phyloP scores from a whole-genome alignment of 2,329 filamentous ascomycete genomes.

The Magnaporthiopsis rhizophila region DNA sequence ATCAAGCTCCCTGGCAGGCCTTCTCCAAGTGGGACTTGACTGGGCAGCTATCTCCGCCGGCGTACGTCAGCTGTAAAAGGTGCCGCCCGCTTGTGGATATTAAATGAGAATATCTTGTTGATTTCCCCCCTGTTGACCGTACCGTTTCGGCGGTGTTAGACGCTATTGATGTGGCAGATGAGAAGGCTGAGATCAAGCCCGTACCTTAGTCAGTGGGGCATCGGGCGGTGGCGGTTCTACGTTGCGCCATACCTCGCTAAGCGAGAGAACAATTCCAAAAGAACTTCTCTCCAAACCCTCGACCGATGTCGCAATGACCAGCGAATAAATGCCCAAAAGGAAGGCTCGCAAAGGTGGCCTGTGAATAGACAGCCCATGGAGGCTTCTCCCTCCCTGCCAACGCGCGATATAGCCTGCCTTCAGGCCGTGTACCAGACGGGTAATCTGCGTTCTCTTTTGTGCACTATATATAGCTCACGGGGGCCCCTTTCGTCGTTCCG shows the following conservation, averaged over 20 bases:
- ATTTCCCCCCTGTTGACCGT: not conserved
- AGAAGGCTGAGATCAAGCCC: not conserved
- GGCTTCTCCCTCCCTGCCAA: not conserved
- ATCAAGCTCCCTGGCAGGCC: not conserved
- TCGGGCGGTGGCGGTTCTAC: not conserved
- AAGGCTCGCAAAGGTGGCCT: too few species aligned
- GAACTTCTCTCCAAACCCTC: not conserved
- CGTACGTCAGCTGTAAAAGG: not conserved
- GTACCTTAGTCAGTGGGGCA: not conserved
- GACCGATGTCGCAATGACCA: not conserved
- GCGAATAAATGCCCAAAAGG: too few species aligned
- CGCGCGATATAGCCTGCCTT: not conserved
- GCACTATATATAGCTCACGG: not conserved
- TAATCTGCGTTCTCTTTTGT: not conserved
- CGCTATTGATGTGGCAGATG: not conserved
- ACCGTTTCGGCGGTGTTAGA: not conserved
- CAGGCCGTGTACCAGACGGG: too few species aligned
- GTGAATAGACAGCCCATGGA: not conserved
- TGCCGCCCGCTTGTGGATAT: not conserved
- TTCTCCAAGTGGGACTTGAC: not conserved
- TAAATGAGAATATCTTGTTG: not conserved
- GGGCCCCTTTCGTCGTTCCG: not conserved
- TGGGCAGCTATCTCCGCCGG: not conserved
- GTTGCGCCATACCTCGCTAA: not conserved
- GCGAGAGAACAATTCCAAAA: not conserved